Evolutionary conservation across 2,329 filamentous ascomycete genomes (phyloP), one percentile per base, ranked within the genome.

Genomic region (Arachnopeziza araneosa): DNA sequence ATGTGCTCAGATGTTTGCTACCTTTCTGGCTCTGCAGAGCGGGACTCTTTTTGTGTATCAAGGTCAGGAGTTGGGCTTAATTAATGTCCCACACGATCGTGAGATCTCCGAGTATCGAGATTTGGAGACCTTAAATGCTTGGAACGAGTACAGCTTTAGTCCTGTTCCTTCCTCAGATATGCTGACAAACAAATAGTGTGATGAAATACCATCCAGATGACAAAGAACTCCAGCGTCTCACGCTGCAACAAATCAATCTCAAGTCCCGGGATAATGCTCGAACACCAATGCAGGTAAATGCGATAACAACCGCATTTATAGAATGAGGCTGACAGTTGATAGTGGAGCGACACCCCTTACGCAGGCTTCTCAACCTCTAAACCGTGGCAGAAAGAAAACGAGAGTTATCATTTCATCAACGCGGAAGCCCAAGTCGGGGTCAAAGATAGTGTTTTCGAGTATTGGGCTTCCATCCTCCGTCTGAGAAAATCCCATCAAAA

Each of bases 341-440:
- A 90, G 69, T 92, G 89, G 88, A 79, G 84, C 63, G 68, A 73
- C n/a, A 76, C 74, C 1, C 68, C 75, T 0, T 80, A 90, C 61
- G 87, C 78, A 0, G 88, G 89, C 12, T 92, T 91, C 75, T 85
- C 86, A 0, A 75, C 75, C 1, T 74, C 74, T 1, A 49, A 62
- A 57, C 86, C 88, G 1, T 92, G 89, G 89, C 91, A 91, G 82
- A 79, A 81, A 17, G 81, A 85, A 49, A 86, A 90, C 69, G 82
- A 86, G 59, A 81, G 85, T 69, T 86, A 85, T 70, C 70, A 70
- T 1, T 71, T 76, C n/a, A 77, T 87, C 74, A 92, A 92, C 68
- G 87, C 84, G 26, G 80, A 78, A 1, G 67, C 75, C 0, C 83
- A 89, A 70, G 69, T 77, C 2, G 68, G 67, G 2, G 76, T 83